These are phyloP conservation scores for Sporothrix pallida DNA, from an alignment of 2,329 filamentous ascomycete genomes.

Conservation along the genomic window DNA sequence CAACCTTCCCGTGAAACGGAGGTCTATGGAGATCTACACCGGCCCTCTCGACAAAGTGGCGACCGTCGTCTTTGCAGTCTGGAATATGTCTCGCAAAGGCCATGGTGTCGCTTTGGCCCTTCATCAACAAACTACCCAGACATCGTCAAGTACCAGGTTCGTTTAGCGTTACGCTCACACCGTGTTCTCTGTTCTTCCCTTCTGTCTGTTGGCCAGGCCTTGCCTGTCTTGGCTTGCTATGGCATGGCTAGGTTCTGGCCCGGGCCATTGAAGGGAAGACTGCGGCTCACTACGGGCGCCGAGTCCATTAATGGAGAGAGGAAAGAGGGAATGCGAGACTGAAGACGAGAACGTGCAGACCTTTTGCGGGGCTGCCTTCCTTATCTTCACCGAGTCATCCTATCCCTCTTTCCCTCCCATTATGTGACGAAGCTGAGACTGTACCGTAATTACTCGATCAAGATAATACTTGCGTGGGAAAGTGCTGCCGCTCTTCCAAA, in stretches of 20 bases:
- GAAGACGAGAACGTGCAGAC: background rate
- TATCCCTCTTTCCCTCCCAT: slow-evolving; percentile 14
- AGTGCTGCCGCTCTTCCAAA: slow-evolving; percentile 78
- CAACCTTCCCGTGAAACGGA: slow-evolving; percentile 29
- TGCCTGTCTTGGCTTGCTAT: background rate
- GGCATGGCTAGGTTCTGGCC: background rate
- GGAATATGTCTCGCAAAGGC: slow-evolving; percentile 7
- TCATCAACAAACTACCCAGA: background rate
- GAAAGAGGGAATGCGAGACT: slow-evolving; percentile 6
- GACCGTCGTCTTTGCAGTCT: background rate
- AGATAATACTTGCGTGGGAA: slow-evolving; percentile 99
- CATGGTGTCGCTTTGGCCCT: background rate
- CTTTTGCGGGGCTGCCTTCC: background rate
- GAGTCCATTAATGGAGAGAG: slow-evolving; percentile 56
- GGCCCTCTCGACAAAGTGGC: slow-evolving; percentile 5
- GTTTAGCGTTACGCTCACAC: slow-evolving; percentile 35
- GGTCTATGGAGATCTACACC: background rate
- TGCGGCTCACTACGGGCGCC: slow-evolving; percentile 87
- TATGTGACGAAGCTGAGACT: slow-evolving; percentile 81
- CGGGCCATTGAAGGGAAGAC: slow-evolving; percentile 39
- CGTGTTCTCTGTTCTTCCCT: slow-evolving; percentile 33
- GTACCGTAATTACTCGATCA: slow-evolving; percentile 97
- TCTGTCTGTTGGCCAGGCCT: background rate
- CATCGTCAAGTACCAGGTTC: slow-evolving; percentile 34
- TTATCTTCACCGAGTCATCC: background rate